Percentiles rank a stretch among this genome's conserved stretches.
Conservation (phyloP, 331 rosid species). For the Arachis monticola region DNA sequence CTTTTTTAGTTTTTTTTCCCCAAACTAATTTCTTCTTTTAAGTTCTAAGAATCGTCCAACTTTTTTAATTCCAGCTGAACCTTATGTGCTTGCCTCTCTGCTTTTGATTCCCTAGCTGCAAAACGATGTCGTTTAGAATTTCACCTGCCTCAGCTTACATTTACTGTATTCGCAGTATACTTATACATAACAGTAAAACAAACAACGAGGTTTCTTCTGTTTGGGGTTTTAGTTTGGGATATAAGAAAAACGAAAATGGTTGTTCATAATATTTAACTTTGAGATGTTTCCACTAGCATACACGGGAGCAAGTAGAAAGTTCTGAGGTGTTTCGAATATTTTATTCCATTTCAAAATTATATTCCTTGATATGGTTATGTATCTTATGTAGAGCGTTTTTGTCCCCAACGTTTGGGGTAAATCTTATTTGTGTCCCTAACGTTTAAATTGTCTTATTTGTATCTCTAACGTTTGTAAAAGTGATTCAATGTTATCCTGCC, state of each 20-base stretch:
- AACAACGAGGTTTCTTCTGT: not conserved
- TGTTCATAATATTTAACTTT: not conserved
- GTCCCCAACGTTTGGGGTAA: no score
- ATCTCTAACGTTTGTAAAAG: no score
- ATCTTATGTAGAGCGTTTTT: no score
- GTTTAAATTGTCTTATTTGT: no score
- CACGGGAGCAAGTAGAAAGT: slow-evolving; percentile 18
- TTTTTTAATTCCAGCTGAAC: not conserved
- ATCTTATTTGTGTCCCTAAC: no score
- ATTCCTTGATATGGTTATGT: slow-evolving; percentile 20
- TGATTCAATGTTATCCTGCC: no score
- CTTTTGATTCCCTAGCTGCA: not conserved
- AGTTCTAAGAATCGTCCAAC: not conserved
- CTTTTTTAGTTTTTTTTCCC: slow-evolving; percentile 1
- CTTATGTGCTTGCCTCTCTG: not conserved
- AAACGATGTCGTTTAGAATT: not conserved
- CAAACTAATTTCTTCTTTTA: slow-evolving; percentile 3
- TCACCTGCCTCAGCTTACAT: slow-evolving; percentile 29
- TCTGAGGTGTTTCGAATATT: no score
- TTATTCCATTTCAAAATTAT: no score
- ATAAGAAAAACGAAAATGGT: not conserved
- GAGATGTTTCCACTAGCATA: slow-evolving; percentile 11
- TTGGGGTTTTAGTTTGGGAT: not conserved
- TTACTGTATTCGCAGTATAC: not conserved
- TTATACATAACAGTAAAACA: not conserved